Evolutionary conservation across 1,139 yeast genomes (phyloP), one percentile per base, ranked within the genome.

Genomic region (Protomyces gravidus): DNA sequence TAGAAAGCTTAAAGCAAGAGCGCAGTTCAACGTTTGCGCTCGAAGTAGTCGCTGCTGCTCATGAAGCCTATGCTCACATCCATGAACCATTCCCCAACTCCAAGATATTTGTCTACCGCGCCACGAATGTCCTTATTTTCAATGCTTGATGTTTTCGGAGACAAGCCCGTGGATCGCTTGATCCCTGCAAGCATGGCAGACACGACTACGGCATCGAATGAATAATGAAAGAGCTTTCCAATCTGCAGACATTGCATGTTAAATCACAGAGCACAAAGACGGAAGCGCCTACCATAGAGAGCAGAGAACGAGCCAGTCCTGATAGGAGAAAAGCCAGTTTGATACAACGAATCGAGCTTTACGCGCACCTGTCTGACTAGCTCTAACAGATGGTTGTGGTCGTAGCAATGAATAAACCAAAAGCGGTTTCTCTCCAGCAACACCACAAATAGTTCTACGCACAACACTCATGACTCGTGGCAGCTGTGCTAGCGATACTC

Each of bases 151-250:
- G 76, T 70, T 63, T 72, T 72, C 50, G 74, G 63, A 75, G 89
- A 80, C 48, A 90, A 76, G 0, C 97, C 97, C 2, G 97, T 85
- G 67, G 84, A 84, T 70, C 96, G 81, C 73, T 85, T 88, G 55
- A 92, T 83, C 1, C 97, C 97, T 0, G 97, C 96, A 60, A 92
- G 76, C 59, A 89, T 80, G 0, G 96, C 85, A 1, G 96, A 86
- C 3, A 89, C 77, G 48, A 92, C 77, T 1, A 85, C 82, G 50
- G 89, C 77, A 70, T 92, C 97, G 46, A 85, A 73, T 1, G 89
- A 79, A 58, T 79, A 68, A 71, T 92, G 97, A 60, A 84, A 70
- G 3, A 74, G 52, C 60, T 66, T 64, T 5, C 73, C 69, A 42
- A 53, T 47, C 58, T 53, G 30, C 17, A 42, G 70, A 25, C 5